Conservation (phyloP, 176 grass and related monocot species). For the Alloteropsis semialata region DNA sequence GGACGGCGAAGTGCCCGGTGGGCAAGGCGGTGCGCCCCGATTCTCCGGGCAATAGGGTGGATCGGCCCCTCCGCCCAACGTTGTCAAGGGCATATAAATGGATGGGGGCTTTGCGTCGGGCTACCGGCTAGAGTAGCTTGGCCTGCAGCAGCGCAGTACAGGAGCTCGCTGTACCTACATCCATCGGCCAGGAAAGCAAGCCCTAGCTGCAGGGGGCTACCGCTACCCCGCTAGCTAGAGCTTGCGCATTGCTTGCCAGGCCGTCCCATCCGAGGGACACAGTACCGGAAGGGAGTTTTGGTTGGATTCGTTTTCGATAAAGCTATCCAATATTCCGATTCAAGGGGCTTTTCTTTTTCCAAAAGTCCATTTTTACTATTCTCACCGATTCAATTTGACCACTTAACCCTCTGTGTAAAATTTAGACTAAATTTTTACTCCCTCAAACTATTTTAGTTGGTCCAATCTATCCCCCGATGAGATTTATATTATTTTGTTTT, state of each 20-base stretch:
- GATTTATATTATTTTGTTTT: too few species aligned
- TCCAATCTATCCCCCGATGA: too few species aligned
- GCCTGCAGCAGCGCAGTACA: background rate
- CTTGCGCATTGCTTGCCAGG: background rate
- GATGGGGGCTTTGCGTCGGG: background rate
- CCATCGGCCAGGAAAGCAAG: background rate
- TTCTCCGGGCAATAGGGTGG: background rate
- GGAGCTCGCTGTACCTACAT: background rate
- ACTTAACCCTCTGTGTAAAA: too few species aligned
- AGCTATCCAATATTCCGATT: background rate
- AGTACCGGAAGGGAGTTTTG: background rate
- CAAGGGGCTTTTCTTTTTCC: background rate
- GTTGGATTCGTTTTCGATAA: background rate
- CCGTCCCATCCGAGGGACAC: background rate
- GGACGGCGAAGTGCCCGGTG: background rate
- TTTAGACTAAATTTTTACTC: too few species aligned
- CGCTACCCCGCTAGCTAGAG: too few species aligned
- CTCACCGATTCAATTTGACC: too few species aligned
- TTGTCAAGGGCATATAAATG: constrained; percentile 34
- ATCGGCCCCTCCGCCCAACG: background rate
- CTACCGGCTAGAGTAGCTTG: too few species aligned
- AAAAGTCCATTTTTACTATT: too few species aligned
- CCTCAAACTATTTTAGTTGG: too few species aligned
- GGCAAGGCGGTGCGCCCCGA: background rate
- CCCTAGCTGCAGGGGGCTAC: too few species aligned